These are phyloP conservation scores for Alternaria gansuensis DNA, from an alignment of 2,329 filamentous ascomycete species.

Conservation along the genomic window DNA sequence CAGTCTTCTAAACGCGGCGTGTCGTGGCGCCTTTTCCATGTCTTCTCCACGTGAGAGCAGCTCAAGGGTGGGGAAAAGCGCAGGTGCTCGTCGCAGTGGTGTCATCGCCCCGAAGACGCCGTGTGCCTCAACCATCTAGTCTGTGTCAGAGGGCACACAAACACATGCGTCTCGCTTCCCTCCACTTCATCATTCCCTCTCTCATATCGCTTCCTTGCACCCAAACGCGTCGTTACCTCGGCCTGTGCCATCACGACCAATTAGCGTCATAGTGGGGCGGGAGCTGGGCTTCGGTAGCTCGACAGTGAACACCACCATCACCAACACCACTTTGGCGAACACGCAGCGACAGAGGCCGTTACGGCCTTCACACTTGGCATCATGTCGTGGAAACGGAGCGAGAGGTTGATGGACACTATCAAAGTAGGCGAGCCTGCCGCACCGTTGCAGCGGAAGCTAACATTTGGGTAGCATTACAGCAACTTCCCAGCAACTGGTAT, in stretches of 20 bases:
- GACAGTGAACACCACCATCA: constrained; percentile 20
- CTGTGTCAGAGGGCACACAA: constrained; percentile 7
- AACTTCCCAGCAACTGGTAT: constrained; percentile 96
- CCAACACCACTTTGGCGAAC: constrained; percentile 44
- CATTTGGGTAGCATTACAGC: constrained; percentile 74
- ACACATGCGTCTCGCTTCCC: constrained; percentile 7
- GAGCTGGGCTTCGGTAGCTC: constrained; percentile 25
- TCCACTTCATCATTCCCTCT: constrained; percentile 7
- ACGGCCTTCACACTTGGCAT: constrained; percentile 53
- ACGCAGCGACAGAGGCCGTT: constrained; percentile 43
- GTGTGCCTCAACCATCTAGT: constrained; percentile 19
- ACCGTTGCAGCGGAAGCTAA: constrained; percentile 35
- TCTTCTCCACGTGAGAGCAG: constrained; percentile 43
- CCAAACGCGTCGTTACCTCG: constrained; percentile 37
- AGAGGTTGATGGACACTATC: constrained; percentile 95
- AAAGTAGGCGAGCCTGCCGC: constrained; percentile 55
- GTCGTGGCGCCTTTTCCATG: constrained; percentile 28
- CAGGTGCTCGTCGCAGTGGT: constrained; percentile 29
- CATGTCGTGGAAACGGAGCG: constrained; percentile 95
- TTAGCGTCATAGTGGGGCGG: constrained; percentile 50
- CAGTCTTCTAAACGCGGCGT: not conserved
- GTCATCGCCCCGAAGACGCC: constrained; percentile 26
- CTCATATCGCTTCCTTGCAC: constrained; percentile 14
- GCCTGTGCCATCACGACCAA: constrained; percentile 33
- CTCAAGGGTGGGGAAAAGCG: constrained; percentile 44